phyloP scores from a whole-genome alignment of 257 asterid genomes.

The Pogostemon cablin region DNA sequence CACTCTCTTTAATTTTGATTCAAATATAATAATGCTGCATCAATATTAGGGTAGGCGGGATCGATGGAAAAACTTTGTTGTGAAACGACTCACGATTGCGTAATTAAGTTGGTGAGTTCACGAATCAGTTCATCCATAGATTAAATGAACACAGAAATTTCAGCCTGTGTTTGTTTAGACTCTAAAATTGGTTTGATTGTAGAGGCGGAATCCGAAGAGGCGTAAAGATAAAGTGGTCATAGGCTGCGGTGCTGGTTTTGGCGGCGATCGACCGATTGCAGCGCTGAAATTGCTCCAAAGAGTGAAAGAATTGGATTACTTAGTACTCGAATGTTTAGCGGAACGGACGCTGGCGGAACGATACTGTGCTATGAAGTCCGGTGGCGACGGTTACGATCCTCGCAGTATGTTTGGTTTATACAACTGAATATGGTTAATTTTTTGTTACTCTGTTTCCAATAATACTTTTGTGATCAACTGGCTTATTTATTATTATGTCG shows the following conservation, averaged over 20 bases:
- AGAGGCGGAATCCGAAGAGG: slow-evolving; percentile 73
- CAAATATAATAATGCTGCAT: not conserved
- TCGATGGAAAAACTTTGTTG: slow-evolving; percentile 39
- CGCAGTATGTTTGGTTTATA: slow-evolving; percentile 60
- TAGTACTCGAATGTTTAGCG: slow-evolving; percentile 95
- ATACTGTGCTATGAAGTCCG: slow-evolving; percentile 53
- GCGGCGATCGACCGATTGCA: slow-evolving; percentile 92
- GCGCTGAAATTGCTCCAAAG: slow-evolving; percentile 84
- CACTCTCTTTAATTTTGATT: too few relatives aligned
- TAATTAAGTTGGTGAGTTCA: slow-evolving; percentile 59
- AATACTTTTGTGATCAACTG: not conserved
- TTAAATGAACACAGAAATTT: not conserved
- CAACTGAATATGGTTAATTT: slow-evolving; percentile 4
- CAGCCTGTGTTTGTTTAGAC: slow-evolving; percentile 4
- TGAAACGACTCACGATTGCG: slow-evolving; percentile 54
- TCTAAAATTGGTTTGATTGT: slow-evolving; percentile 33
- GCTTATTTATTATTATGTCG: not conserved
- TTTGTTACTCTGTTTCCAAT: slow-evolving; percentile 6
- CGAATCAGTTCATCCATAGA: not conserved
- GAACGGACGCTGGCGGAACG: slow-evolving; percentile 99
- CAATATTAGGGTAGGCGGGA: slow-evolving; percentile 32
- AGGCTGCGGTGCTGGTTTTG: slow-evolving; percentile 99
- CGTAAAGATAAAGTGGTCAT: slow-evolving; percentile 72
- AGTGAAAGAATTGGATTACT: slow-evolving; percentile 75
- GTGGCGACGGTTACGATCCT: slow-evolving; percentile 92